Evolutionary conservation across 1,139 yeast genomes (phyloP), one percentile per base, ranked within the genome.

Genomic region (Protomyces lactucae-debilis): DNA sequence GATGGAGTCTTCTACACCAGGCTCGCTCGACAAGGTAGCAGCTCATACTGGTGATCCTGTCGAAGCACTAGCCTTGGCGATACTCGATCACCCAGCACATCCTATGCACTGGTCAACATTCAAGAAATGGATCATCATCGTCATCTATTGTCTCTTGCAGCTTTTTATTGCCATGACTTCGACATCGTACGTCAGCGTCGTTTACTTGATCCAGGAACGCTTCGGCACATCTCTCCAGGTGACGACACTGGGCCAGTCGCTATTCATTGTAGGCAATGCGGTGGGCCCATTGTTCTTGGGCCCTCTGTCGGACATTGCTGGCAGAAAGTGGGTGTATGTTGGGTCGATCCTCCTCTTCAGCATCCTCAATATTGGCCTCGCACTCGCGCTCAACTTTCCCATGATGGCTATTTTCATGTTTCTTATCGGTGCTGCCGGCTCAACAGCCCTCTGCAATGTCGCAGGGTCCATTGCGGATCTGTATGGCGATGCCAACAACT

Each of bases 211-310:
- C n/a, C 64, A 64, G 55, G 76, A 68, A 45, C 72, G 76, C 56
- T 87, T 74, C 72, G 81, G 80, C 64, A 82, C 87, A 46, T 83
- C 85, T 23, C 68, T 72, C 9, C 84, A 81, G 18, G 87, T 83
- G 3, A 83, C 85, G 8, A 79, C 86, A 8, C 78, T 88, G 53
- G 87, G 88, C 61, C 80, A 88, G 12, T 84, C 95, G 0, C 77
- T 88, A 36, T 89, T 83, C 70, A 95, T 89, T 23, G 72, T 86
- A 53, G 96, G 96, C 23, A 88, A 88, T 74, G 95, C 95, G 0
- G 80, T 87, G 0, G 95, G 96, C 18, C 96, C 96, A 6, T 77
- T 87, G 46, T 70, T 87, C 48, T 88, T 88, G 85, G 95, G 93
- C 23, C 96, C 96, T 3, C 72, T 88, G 55, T 85, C 92, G 8